Evolutionary conservation across 495 filamentous ascomycete genomes (phyloP).

Genomic region (Penicillium ochrochloron): DNA sequence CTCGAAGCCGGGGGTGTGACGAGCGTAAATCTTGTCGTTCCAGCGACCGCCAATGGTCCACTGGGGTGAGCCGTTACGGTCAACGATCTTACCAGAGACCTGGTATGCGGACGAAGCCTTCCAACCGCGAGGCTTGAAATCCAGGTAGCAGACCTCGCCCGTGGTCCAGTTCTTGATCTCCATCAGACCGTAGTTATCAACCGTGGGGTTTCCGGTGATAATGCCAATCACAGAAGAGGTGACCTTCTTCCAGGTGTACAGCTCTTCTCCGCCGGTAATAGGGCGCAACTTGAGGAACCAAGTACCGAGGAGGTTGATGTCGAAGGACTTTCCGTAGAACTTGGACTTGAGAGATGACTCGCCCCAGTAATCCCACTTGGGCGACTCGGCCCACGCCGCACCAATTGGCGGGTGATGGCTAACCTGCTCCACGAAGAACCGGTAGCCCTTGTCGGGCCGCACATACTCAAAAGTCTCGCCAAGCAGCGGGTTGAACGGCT

Average conservation of each 20-base stretch:
- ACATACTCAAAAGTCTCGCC: constrained; percentile 98
- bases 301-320: constrained; percentile 93
- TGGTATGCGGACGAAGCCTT: constrained; percentile 88
- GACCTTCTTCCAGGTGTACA: constrained; percentile 99
- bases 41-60: constrained; percentile 93
- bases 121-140: constrained; percentile 97
- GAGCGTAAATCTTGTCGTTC: constrained; percentile 97
- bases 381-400: constrained; percentile 89
- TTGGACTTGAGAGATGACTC: constrained; percentile 97
- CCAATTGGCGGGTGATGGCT: constrained; percentile 97
- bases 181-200: constrained; percentile 99
- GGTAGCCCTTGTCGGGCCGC: constrained; percentile 92
- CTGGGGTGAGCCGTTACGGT: constrained; percentile 70
- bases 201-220: constrained; percentile 92
- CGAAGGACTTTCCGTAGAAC: constrained; percentile 97
- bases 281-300: constrained; percentile 94
- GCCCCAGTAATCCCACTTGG: constrained; percentile 96
- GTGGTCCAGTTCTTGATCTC: constrained; percentile 97
- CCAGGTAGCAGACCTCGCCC: constrained; percentile 84
- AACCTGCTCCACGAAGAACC: constrained; percentile 98
- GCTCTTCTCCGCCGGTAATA: constrained; percentile 76
- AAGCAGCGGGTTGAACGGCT: constrained; percentile 95
- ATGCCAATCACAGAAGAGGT: constrained; percentile 98
- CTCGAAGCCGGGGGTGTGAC: constrained; percentile 89
- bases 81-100: constrained; percentile 81